These are phyloP conservation scores for Yamadazyma takamatsuzukensis DNA, from an alignment of 805 yeast species.

Conservation along the genomic window DNA sequence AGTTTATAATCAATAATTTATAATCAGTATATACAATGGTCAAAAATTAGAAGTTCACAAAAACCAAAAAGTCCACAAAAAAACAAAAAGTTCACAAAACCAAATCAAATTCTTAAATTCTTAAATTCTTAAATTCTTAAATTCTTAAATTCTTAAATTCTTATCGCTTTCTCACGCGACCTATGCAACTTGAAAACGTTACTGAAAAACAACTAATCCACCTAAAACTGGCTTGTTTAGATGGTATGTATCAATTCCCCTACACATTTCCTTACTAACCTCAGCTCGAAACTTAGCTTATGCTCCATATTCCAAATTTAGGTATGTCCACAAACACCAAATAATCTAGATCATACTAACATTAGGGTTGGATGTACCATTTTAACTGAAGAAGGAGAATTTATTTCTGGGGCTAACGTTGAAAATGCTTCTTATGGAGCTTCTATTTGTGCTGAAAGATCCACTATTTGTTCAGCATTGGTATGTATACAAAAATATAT, in stretches of 20 bases:
- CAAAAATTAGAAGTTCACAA: too few species aligned
- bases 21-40: too few species aligned
- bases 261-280: conserved; percentile 16
- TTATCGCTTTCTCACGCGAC: not conserved
- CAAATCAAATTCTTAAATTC: too few species aligned
- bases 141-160: too few species aligned
- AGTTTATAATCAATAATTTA: too few species aligned
- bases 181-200: not conserved
- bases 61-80: too few species aligned
- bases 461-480: conserved; percentile 31
- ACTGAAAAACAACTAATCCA: conserved; percentile 1
- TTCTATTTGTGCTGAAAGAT: conserved; percentile 40
- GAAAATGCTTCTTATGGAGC: conserved; percentile 89
- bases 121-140: too few species aligned
- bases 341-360: too few species aligned
- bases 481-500: conserved; percentile 18
- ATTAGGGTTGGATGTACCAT: conserved; percentile 77
- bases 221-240: conserved; percentile 5
- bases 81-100: too few species aligned
- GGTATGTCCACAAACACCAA: conserved; percentile 24
- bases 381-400: conserved; percentile 46
- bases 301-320: conserved; percentile 69
- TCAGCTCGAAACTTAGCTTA: conserved; percentile 53
- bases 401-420: conserved; percentile 75
- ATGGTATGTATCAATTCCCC: conserved; percentile 7